Base-by-base conservation (phyloP, 179 eudicot genomes). In the Spinacia oleracea region DNA sequence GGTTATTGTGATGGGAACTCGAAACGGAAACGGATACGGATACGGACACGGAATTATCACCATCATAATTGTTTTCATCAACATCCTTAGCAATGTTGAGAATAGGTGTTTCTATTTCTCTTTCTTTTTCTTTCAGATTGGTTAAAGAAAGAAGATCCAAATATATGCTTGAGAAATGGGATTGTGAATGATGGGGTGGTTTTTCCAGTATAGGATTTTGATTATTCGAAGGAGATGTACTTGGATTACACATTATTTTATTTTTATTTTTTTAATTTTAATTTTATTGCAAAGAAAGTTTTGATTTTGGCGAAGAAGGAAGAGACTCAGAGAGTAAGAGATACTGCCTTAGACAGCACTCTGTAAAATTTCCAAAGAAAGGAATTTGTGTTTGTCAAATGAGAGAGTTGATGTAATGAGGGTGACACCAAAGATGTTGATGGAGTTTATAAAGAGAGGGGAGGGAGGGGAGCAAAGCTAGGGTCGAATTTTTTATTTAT, bases 311-410 rank as follows among this genome's bases (percentile, higher is more conserved):
- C n/a, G 48, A 56, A 48, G 27, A 16, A 42, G 14, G 7, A 23
- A 2, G 35, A 42, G 67, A 77, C 25, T 5, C 4, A 7, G 14
- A 27, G 18, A 7, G 31, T 16, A 25, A 48, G 77, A 80, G 87
- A 88, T 86, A 88, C 85, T 84, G 86, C 79, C 81, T 67, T 84
- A 74, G 71, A 83, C 84, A 81, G 85, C 86, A 81, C 86, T 83
- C 89, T 70, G 32, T 35, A n/a, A 11, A 16, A 20, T 0, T 42
- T 16, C 31, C 12, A 31, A 2, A 5, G 21, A 7, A 3, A 15
- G 1, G 38, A 21, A 38, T 68, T 53, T 43, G 64, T 58, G 76
- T 35, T 42, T 80, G 79, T 68, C 62, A 81, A 62, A 46, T 70
- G 27, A 48, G 64, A 75, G 80, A 76, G 80, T 77, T 81, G 81